Conservation (phyloP, 1,139 yeast species). For the Magnusiomyces suaveolens region DNA sequence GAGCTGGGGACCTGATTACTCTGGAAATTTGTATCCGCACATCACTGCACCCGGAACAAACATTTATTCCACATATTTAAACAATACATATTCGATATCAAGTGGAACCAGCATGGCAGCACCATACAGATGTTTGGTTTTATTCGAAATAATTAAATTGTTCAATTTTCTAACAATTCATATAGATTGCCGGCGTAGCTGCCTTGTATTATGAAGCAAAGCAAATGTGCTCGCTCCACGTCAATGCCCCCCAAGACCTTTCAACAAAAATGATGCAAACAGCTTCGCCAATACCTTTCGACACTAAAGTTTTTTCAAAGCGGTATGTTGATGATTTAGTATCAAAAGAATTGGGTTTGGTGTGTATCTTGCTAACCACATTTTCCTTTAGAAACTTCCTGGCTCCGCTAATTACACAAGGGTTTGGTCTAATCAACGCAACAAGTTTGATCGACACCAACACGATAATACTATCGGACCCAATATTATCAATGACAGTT, state of each 20-base stretch:
- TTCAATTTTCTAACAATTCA: background rate
- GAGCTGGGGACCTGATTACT: slow-evolving; percentile 21
- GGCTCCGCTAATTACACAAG: slow-evolving; percentile 20
- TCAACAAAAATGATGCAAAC: slow-evolving; percentile 9
- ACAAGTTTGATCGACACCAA: slow-evolving; percentile 33
- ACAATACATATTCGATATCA: slow-evolving; percentile 11
- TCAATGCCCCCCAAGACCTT: slow-evolving; percentile 7
- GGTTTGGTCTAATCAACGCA: slow-evolving; percentile 29
- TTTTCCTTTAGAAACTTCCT: slow-evolving; percentile 5
- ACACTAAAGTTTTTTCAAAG: background rate
- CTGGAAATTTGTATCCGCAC: slow-evolving; percentile 18
- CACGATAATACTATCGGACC: slow-evolving; percentile 20
- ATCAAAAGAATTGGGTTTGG: no score
- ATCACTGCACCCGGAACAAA: slow-evolving; percentile 21
- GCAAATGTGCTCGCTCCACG: background rate
- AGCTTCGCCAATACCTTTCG: background rate
- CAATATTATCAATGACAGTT: slow-evolving; percentile 15
- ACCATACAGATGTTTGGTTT: slow-evolving; percentile 15
- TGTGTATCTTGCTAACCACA: no score
- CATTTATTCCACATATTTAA: slow-evolving; percentile 16
- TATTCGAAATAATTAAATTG: background rate
- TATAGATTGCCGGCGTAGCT: slow-evolving; percentile 13
- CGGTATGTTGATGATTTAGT: background rate
- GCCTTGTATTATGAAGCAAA: slow-evolving; percentile 10
- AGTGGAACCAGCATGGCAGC: slow-evolving; percentile 21